These are phyloP conservation scores for Protomyces pachydermus DNA, from an alignment of 1,139 yeast genomes.

Conservation along the genomic window DNA sequence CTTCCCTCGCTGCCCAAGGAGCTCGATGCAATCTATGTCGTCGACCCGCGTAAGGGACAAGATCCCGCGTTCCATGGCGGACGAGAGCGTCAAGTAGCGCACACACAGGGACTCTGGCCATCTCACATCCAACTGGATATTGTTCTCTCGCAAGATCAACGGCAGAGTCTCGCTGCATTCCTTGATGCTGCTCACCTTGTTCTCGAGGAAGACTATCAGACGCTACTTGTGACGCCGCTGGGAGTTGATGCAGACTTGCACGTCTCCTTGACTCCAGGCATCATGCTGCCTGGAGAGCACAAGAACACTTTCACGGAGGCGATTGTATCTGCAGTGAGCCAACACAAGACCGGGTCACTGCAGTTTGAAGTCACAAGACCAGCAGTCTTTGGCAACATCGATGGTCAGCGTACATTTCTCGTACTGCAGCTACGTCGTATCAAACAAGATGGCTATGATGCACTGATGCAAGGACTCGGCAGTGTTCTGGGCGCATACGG, in stretches of 20 bases:
- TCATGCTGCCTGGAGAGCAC: neutral
- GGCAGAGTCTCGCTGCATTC: neutral
- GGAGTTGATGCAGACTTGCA: neutral
- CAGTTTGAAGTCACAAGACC: neutral
- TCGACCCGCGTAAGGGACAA: constrained; percentile 12
- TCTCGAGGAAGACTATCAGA: neutral
- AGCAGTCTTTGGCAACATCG: neutral
- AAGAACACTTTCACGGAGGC: neutral
- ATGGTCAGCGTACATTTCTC: neutral
- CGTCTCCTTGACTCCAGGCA: neutral
- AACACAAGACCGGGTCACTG: neutral
- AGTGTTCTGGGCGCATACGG: neutral
- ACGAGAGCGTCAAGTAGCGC: neutral
- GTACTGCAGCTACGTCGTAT: neutral
- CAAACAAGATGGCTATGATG: neutral
- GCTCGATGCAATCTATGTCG: neutral
- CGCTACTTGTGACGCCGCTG: neutral
- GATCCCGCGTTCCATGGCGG: constrained; percentile 24
- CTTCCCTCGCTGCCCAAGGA: neutral
- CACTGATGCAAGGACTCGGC: neutral
- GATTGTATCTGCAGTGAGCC: neutral
- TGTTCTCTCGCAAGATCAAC: neutral
- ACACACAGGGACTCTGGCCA: constrained; percentile 11
- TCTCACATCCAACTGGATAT: constrained; percentile 15
- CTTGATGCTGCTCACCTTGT: neutral